Percentiles rank a stretch among this genome's conserved stretches.
phyloP scores from a whole-genome alignment of 1,284 basidiomycete genomes.

The Cystobasidium pallidum region DNA sequence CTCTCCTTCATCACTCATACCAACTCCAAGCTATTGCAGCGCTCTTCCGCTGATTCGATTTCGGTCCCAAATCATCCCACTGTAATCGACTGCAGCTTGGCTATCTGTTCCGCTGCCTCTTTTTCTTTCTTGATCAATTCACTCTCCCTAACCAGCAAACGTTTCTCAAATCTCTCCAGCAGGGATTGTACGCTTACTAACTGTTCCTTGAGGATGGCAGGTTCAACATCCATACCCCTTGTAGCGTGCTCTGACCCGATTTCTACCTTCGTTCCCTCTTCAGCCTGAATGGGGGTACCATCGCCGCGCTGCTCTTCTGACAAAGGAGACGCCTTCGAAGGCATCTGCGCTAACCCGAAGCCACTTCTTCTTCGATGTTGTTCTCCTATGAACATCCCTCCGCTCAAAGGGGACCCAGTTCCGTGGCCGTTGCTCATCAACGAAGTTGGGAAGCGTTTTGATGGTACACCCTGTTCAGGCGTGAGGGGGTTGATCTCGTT shows the following conservation, averaged over 20 bases:
- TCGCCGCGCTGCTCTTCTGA: neutral
- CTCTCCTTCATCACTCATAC: no score
- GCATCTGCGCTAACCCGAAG: neutral
- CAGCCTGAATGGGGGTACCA: neutral
- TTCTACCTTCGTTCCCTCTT: neutral
- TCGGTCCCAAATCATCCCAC: no score
- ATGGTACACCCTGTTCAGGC: neutral
- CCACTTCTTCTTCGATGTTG: slow-evolving; percentile 16
- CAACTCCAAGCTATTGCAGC: no score
- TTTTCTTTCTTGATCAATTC: slow-evolving; percentile 40
- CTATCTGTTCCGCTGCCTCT: slow-evolving; percentile 30
- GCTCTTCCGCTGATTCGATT: no score
- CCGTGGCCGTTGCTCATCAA: neutral
- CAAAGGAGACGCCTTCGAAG: neutral
- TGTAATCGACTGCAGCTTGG: slow-evolving; percentile 1
- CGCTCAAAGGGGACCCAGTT: neutral
- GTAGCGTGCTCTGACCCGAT: neutral
- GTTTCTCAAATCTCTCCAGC: slow-evolving; percentile 34
- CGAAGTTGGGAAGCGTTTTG: neutral
- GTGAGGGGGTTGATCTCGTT: slow-evolving; percentile 15
- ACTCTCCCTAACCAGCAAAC: slow-evolving; percentile 32
- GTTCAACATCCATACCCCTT: slow-evolving; percentile 8
- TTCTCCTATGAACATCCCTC: neutral
- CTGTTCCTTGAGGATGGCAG: slow-evolving; percentile 32
- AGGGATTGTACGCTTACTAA: slow-evolving; percentile 29